phyloP scores from a whole-genome alignment of 495 filamentous ascomycete genomes.

The Bombardia bombarda region DNA sequence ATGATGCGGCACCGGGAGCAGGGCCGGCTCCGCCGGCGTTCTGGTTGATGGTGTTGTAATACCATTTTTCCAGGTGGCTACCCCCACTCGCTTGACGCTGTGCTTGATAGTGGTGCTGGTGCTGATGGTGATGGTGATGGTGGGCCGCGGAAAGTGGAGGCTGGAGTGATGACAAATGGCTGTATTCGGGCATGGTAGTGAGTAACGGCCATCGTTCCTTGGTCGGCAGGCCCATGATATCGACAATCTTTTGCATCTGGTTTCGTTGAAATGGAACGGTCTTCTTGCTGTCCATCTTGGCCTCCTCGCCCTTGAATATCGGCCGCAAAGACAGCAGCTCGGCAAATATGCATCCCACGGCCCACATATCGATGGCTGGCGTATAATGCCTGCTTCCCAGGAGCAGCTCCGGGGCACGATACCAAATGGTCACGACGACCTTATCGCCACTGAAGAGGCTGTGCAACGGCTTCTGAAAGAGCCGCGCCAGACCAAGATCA shows the following conservation, averaged over 20 bases:
- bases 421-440: slow-evolving; percentile 99
- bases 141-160: slow-evolving; percentile 35
- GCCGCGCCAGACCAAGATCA: slow-evolving; percentile 81
- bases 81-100: slow-evolving; percentile 11
- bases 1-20: slow-evolving; percentile 22
- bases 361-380: slow-evolving; percentile 94
- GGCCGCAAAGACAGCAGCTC: slow-evolving; percentile 85
- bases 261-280: slow-evolving; percentile 95
- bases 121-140: slow-evolving; percentile 34
- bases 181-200: slow-evolving; percentile 71
- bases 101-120: slow-evolving; percentile 50
- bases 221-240: slow-evolving; percentile 83
- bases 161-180: slow-evolving; percentile 59
- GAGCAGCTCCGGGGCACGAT: slow-evolving; percentile 89
- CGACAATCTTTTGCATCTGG: slow-evolving; percentile 97
- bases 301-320: slow-evolving; percentile 98
- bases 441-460: slow-evolving; percentile 92
- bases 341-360: slow-evolving; percentile 95
- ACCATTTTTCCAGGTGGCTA: slow-evolving; percentile 49
- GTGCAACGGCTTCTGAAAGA: slow-evolving; percentile 90
- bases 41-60: slow-evolving; percentile 43
- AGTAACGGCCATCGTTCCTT: slow-evolving; percentile 87
- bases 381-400: slow-evolving; percentile 91
- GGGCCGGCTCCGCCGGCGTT: slow-evolving; percentile 37
- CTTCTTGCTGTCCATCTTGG: slow-evolving; percentile 97